Evolutionary conservation across 2,329 filamentous ascomycete species (phyloP).

Genomic region (Talaromyces amestolkiae): DNA sequence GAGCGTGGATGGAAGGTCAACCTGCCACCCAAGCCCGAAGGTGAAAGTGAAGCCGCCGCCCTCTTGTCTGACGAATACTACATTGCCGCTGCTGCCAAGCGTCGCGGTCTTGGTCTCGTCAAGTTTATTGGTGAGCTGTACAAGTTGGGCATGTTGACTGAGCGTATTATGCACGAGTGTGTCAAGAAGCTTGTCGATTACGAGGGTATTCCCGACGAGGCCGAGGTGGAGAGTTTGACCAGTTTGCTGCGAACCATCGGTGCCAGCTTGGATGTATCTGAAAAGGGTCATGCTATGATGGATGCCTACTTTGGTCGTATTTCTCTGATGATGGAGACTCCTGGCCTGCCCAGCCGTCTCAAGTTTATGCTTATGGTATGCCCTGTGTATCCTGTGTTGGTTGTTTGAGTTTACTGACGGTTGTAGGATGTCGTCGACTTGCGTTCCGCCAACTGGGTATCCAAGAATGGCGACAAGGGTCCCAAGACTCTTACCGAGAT

Average conservation of each 20-base stretch:
- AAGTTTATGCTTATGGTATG: conserved; percentile 87
- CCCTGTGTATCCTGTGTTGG: not conserved
- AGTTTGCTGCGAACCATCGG: conserved; percentile 92
- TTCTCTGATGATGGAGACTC: conserved; percentile 73
- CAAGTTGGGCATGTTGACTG: conserved; percentile 97
- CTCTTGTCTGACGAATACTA: conserved; percentile 98
- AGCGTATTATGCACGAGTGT: conserved; percentile 99
- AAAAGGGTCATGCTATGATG: conserved; percentile 84
- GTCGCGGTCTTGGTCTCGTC: conserved; percentile 93
- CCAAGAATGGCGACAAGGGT: conserved; percentile 88
- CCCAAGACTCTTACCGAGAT: conserved; percentile 96
- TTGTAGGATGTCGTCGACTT: conserved; percentile 76
- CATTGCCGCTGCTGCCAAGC: conserved; percentile 85
- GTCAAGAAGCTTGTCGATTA: conserved; percentile 96
- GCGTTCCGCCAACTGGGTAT: conserved; percentile 71
- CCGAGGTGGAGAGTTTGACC: conserved; percentile 91
- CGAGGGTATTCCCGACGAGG: conserved; percentile 87
- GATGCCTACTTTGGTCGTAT: conserved; percentile 92
- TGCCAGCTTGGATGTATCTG: conserved; percentile 75
- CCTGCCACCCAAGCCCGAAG: conserved; percentile 74
- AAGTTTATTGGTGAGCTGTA: conserved; percentile 99
- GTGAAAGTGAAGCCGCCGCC: conserved; percentile 66
- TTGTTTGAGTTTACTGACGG: not conserved
- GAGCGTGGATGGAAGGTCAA: conserved; percentile 96
- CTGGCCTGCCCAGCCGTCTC: conserved; percentile 79